Conservation (phyloP, 768 basidiomycete species). For the Suillus cothurnatus region DNA sequence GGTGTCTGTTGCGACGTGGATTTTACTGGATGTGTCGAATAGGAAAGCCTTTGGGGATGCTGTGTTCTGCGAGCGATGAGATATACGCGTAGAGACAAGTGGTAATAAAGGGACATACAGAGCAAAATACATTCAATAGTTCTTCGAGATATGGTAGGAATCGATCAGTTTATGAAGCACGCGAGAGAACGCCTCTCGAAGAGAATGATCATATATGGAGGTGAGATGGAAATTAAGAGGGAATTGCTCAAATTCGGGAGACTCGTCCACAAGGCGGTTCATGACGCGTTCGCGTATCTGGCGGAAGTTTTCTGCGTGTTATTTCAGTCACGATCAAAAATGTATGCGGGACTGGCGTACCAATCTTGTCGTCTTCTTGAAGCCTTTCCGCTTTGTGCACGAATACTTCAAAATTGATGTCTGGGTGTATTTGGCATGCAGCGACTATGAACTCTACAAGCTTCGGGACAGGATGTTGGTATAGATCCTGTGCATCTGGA, state of each 20-base stretch:
- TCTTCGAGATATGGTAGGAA: slow-evolving; percentile 87
- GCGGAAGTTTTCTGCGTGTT: slow-evolving; percentile 78
- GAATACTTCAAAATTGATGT: slow-evolving; percentile 85
- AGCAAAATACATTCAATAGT: slow-evolving; percentile 82
- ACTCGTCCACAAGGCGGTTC: slow-evolving; percentile 79
- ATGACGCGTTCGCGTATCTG: slow-evolving; percentile 87
- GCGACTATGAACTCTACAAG: slow-evolving; percentile 82
- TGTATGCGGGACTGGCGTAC: slow-evolving; percentile 41
- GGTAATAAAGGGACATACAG: slow-evolving; percentile 44
- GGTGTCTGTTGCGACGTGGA: slow-evolving; percentile 93
- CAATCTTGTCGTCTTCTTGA: slow-evolving; percentile 88
- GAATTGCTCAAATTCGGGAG: slow-evolving; percentile 75
- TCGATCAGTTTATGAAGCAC: slow-evolving; percentile 87
- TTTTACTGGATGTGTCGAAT: slow-evolving; percentile 81
- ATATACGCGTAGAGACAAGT: background rate
- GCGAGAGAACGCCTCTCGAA: slow-evolving; percentile 90
- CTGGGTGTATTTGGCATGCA: slow-evolving; percentile 73
- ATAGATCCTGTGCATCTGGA: slow-evolving; percentile 59
- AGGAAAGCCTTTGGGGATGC: slow-evolving; percentile 93
- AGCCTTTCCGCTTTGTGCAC: slow-evolving; percentile 95
- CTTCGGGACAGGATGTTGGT: slow-evolving; percentile 80
- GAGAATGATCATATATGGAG: slow-evolving; percentile 88
- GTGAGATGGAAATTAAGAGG: slow-evolving; percentile 89
- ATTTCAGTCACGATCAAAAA: slow-evolving; percentile 4
- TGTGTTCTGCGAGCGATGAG: slow-evolving; percentile 61